Percentiles rank a stretch among this genome's conserved stretches.
Conservation (phyloP, 2,329 filamentous ascomycete species). For the Cladophialophora exuberans region DNA sequence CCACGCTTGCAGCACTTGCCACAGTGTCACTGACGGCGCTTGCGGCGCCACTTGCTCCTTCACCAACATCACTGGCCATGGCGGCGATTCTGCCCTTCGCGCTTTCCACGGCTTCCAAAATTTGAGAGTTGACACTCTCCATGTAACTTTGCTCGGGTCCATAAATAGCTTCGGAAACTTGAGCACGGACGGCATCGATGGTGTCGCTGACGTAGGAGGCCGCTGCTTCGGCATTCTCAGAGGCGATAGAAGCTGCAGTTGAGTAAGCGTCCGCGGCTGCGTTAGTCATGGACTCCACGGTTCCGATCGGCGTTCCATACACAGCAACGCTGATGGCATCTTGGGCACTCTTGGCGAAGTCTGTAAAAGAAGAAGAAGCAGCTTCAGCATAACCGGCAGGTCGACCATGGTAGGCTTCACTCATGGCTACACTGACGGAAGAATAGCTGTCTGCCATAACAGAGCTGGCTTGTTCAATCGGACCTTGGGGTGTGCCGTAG, state of each 20-base stretch:
- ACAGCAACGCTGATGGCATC: conserved; percentile 60
- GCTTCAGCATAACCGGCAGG: conserved; percentile 56
- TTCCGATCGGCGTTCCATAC: conserved; percentile 58
- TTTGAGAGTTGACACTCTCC: conserved; percentile 39
- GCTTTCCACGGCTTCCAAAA: conserved; percentile 40
- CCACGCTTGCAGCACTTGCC: conserved; percentile 52
- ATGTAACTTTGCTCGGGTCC: conserved; percentile 48
- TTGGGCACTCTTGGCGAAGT: conserved; percentile 59
- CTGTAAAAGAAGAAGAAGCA: conserved; percentile 56
- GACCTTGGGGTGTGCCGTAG: conserved; percentile 60
- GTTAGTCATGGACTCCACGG: conserved; percentile 49
- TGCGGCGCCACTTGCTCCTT: conserved; percentile 38
- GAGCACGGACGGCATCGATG: conserved; percentile 27
- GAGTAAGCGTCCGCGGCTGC: conserved; percentile 48
- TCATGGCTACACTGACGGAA: conserved; percentile 49
- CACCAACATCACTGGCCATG: conserved; percentile 36
- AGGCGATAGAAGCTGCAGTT: conserved; percentile 51
- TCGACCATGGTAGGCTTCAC: conserved; percentile 60
- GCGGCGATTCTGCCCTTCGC: conserved; percentile 40
- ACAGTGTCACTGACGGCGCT: conserved; percentile 46
- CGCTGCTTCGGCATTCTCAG: conserved; percentile 43
- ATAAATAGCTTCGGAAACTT: conserved; percentile 51
- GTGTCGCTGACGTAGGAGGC: conserved; percentile 32
- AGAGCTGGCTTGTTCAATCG: conserved; percentile 57
- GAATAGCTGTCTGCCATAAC: conserved; percentile 58